Evolutionary conservation across 2,329 filamentous ascomycete species (phyloP), one percentile per base, ranked within the genome.

Genomic region (Pseudogymnoascus sp.): DNA sequence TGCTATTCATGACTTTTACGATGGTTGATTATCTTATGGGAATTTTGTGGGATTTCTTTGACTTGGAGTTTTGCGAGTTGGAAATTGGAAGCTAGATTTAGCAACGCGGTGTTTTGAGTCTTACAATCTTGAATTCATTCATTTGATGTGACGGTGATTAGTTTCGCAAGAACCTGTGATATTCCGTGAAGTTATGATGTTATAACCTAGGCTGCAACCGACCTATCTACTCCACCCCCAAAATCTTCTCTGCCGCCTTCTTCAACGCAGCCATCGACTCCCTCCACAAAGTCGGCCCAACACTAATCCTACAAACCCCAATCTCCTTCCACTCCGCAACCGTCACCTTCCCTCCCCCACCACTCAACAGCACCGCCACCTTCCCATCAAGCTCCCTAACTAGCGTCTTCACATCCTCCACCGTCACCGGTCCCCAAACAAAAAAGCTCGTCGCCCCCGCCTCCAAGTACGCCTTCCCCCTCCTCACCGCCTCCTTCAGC

Each of bases 361-460:
- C 69, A 31, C 74, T 73, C 65, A 79, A 68, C 64, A 78, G 78
- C 10, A 84, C 80, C 61, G 80, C 79, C 12, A 85, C 69, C 59
- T 72, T 75, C 0, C 82, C 82, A 2, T 75, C 76, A 53, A 85
- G 76, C 53, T 76, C 80, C 61, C 73, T 70, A 1, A 79, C 80
- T 66, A 85, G 68, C 44, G 68, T 71, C 69, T 75, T 70, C 2
- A 84, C 76, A 70, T 84, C 82, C 0, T 74, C 76, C 11, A 71
- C 75, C 11, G 74, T 74, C 11, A 83, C 72, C 12, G 77, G 70
- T 12, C 84, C 84, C 83, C 82, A 87, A 61, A 85, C 82, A 73
- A 86, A 87, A 0, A 84, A 77, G 0, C 80, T 85, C 11, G 78
- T 81, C 0, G 84, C 84, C 0, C 84, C 84, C 2, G 82, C 82